Evolutionary conservation across 495 filamentous ascomycete species (phyloP), one percentile per base, ranked within the genome.

Genomic region (Penicillium silybi): DNA sequence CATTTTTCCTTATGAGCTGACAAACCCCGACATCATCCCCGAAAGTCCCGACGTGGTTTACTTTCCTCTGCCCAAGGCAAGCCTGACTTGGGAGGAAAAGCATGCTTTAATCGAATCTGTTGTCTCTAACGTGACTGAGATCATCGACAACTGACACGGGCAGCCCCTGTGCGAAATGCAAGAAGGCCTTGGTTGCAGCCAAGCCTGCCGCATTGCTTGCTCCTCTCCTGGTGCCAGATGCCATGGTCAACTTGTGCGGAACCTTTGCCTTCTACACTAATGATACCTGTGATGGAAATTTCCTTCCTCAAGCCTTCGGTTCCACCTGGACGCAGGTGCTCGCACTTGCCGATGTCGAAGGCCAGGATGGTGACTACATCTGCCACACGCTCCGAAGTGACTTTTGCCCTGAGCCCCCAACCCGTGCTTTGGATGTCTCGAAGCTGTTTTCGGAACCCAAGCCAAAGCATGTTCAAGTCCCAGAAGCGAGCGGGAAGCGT

Each of bases 301-400:
- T 73, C 50, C 60, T 68, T 1, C 64, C 68, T n/a, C 59, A 63
- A 11, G 73, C 63, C 15, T 77, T 76, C 44, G 82, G 82, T 23
- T 75, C 76, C 0, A 66, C 77, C 45, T 84, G 78, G 80, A 78
- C 80, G 4, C 81, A 84, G 57, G 69, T 84, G 2, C 63, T 85
- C 20, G 71, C 74, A 1, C 66, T 73, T 44, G 80, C 79, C 18
- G 74, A 84, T 62, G 71, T 85, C 8, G 61, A 66, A 10, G 79
- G 80, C 11, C 64, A 76, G 5, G 81, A 85, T 61, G 81, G 81
- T 3, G 56, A 73, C 42, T 83, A 80, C 47, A 84, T 85, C 41
- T 84, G 81, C 69, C 71, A 77, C 57, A 70, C 61, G 5, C 56
- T 84, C 11, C 71, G 66, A 48, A 64, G 50, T 16, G 68, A 57